Evolutionary conservation across 164 flowering plant genomes (phyloP), one percentile per base, ranked within the genome.

Genomic region (Paratinospora sagittata): DNA sequence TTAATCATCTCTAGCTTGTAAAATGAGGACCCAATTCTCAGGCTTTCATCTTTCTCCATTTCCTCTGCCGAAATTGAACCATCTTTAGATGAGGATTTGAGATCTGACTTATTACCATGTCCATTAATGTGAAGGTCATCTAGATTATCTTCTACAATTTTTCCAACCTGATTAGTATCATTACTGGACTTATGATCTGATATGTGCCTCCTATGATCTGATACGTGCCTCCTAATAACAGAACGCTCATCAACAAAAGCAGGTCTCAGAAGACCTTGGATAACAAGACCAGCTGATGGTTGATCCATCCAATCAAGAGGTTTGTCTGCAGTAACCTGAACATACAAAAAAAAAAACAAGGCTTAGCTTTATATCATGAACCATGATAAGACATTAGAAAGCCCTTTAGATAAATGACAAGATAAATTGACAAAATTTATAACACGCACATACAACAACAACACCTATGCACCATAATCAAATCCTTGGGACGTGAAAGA

Each of bases 1-100:
- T 82, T 85, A 49, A 83, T 70, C 89, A 90, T 89, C 86, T 94
- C 98, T 79, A 94, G 78, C 85, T 84, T 91, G 84, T 91, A 94
- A 84, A 84, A 90, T 63, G 88, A 77, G 73, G 84, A 84, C 63
- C 86, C 94, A 74, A 71, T 83, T 67, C 58, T 76, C 6, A 73
- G 66, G 69, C 52, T 81, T 70, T 85, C 82, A 75, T 80, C 80
- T 64, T 83, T 82, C 66, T 82, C 85, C 66, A 75, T 61, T 67
- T 86, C 88, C 65, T 85, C 88, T 71, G 73, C 73, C 78, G 65
- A 61, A 34, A n/a, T 39, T 77, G 82, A 68, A 74, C 76, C 57
- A 80, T 87, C 86, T 69, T 78, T 71, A 43, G 84, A 69, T n/a
- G 82, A 70, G 26, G 57, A 43, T 67, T 6, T n/a, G n/a, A 8